Evolutionary conservation across 805 yeast species (phyloP).

Genomic region (Candida ipomoeae): DNA sequence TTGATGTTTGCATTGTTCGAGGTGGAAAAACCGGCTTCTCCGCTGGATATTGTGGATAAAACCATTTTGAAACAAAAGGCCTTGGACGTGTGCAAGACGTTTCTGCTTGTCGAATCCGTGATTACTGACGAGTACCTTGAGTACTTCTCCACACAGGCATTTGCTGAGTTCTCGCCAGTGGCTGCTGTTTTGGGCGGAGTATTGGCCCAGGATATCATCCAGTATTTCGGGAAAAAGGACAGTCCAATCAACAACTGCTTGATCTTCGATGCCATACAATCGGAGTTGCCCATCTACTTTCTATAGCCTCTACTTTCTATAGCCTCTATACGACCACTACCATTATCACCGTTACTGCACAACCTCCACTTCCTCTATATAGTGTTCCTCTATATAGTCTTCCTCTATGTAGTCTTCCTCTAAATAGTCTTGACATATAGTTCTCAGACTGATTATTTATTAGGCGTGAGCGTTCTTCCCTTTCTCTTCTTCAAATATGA

Average conservation of each 20-base stretch:
- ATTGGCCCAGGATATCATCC: conserved; percentile 85
- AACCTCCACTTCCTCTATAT: too few relatives aligned
- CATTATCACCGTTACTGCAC: too few relatives aligned
- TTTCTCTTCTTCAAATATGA: conserved; percentile 40
- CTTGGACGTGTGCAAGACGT: conserved; percentile 27
- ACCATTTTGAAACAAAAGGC: conserved; percentile 24
- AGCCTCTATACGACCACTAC: background rate
- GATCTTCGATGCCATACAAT: conserved; percentile 65
- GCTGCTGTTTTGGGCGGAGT: conserved; percentile 89
- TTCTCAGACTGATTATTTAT: background rate
- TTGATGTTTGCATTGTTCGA: conserved; percentile 55
- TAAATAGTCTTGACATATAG: too few relatives aligned
- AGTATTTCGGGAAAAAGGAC: conserved; percentile 69
- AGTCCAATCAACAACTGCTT: conserved; percentile 79
- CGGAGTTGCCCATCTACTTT: conserved; percentile 72
- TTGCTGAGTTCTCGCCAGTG: conserved; percentile 72
- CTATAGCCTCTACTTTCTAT: conserved; percentile 2
- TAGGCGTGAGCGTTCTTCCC: conserved; percentile 36
- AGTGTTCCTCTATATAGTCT: too few relatives aligned
- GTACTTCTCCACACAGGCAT: conserved; percentile 45
- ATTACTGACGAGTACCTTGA: conserved; percentile 40
- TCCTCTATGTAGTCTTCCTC: too few relatives aligned
- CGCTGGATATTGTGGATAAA: conserved; percentile 23
- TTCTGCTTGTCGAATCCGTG: conserved; percentile 41
- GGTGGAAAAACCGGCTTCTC: conserved; percentile 21